A percentile compares a stretch with the other conserved stretches of the same genome.
Evolutionary conservation across 2,329 filamentous ascomycete species (phyloP).

Genomic region (Pezicula rhizophila): DNA sequence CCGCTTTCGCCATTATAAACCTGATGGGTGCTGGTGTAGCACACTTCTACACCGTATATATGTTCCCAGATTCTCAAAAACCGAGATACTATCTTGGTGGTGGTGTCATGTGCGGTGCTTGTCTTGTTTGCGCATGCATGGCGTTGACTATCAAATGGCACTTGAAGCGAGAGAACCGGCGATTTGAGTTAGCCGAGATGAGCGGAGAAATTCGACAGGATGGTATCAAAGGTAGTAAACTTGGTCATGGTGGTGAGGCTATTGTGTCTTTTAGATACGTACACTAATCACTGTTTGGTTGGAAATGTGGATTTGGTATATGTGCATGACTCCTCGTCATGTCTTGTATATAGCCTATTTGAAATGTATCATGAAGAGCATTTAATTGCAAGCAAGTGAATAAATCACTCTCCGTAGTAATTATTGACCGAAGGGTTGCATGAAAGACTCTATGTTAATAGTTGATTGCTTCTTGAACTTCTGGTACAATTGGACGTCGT

Average conservation of each 20-base stretch:
- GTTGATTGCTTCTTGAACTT: no score
- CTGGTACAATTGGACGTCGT: no score
- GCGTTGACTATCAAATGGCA: not conserved
- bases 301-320: not conserved
- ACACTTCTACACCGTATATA: constrained; percentile 27
- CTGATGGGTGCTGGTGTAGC: constrained; percentile 12
- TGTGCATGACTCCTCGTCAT: not conserved
- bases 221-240: not conserved
- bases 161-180: not conserved
- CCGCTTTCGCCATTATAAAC: constrained; percentile 18
- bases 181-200: not conserved
- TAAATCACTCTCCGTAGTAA: no score
- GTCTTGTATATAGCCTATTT: not conserved
- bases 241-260: not conserved
- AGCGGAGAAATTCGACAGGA: not conserved
- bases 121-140: not conserved
- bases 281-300: not conserved
- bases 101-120: constrained; percentile 1
- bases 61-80: constrained; percentile 26
- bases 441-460: no score
- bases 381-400: no score
- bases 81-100: constrained; percentile 24
- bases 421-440: no score
- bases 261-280: not conserved
- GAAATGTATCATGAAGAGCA: not conserved